Conservation (phyloP, 345 rosid species). For the Populus ilicifolia region DNA sequence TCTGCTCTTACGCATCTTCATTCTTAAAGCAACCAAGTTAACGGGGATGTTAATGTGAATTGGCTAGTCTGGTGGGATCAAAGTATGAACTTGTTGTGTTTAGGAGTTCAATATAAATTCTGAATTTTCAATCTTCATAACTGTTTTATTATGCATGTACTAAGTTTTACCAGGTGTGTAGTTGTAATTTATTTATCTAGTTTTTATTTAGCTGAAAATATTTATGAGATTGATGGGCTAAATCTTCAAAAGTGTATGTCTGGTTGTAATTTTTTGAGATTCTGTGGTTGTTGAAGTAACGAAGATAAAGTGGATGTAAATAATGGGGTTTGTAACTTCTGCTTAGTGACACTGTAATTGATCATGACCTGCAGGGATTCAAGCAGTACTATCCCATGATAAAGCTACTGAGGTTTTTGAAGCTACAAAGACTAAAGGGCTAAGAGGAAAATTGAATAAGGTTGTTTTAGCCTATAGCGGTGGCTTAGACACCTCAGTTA, state of each 20-base stretch:
- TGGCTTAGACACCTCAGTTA: conserved; percentile 93
- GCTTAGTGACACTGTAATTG: not conserved
- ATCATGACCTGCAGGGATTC: conserved; percentile 41
- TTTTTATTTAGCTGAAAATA: not conserved
- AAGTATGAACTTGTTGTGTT: not conserved
- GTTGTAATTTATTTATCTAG: not conserved
- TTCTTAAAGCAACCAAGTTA: not conserved
- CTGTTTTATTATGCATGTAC: not conserved
- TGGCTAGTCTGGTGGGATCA: not conserved
- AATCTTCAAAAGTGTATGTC: no score
- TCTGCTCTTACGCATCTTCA: not conserved
- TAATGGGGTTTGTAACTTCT: not conserved
- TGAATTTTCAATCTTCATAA: not conserved
- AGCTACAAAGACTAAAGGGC: conserved; percentile 43
- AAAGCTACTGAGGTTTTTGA: conserved; percentile 21
- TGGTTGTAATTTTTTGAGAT: not conserved
- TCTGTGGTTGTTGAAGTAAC: not conserved
- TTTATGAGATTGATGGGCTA: no score
- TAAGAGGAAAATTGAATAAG: conserved; percentile 78
- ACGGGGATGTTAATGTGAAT: not conserved
- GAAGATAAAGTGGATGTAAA: not conserved
- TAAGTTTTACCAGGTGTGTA: not conserved
- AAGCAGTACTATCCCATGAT: conserved; percentile 50
- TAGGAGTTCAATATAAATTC: not conserved
- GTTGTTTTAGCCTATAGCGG: conserved; percentile 97